Percentiles rank a stretch among this genome's conserved stretches.
phyloP scores from a whole-genome alignment of 768 basidiomycete species.

The Boletus pseudo-olivaceus region DNA sequence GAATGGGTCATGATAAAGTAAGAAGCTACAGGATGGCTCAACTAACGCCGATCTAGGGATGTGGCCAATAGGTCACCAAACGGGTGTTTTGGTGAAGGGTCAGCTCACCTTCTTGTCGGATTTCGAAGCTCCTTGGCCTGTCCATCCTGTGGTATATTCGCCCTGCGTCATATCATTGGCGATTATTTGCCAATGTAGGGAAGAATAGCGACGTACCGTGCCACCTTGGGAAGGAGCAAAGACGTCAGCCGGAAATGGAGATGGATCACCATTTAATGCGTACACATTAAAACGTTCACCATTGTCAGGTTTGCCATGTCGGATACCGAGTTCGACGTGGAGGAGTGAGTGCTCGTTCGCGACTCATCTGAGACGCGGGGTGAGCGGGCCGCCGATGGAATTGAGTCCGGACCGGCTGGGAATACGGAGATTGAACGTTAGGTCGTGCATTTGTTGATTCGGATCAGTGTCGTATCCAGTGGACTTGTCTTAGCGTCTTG shows the following conservation, averaged over 20 bases:
- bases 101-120: slow-evolving; percentile 85
- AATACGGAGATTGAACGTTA: too few relatives aligned
- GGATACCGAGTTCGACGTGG: background rate
- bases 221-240: slow-evolving; percentile 37
- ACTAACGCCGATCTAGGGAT: slow-evolving; percentile 62
- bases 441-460: background rate
- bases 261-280: slow-evolving; percentile 18
- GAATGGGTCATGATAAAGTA: slow-evolving; percentile 14
- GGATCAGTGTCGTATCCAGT: too few relatives aligned
- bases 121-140: slow-evolving; percentile 84
- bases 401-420: background rate
- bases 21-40: slow-evolving; percentile 1
- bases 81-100: background rate
- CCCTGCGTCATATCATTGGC: slow-evolving; percentile 40
- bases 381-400: background rate
- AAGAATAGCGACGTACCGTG: slow-evolving; percentile 31
- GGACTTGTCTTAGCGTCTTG: too few relatives aligned
- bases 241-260: slow-evolving; percentile 1
- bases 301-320: slow-evolving; percentile 47
- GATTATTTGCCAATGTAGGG: background rate
- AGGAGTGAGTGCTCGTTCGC: too few relatives aligned
- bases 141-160: slow-evolving; percentile 96
- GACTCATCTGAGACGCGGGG: too few relatives aligned
- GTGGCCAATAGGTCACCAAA: background rate
- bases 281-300: slow-evolving; percentile 79